Evolutionary conservation across 305 asterid species (phyloP).

Genomic region (Solanum hybrid): DNA sequence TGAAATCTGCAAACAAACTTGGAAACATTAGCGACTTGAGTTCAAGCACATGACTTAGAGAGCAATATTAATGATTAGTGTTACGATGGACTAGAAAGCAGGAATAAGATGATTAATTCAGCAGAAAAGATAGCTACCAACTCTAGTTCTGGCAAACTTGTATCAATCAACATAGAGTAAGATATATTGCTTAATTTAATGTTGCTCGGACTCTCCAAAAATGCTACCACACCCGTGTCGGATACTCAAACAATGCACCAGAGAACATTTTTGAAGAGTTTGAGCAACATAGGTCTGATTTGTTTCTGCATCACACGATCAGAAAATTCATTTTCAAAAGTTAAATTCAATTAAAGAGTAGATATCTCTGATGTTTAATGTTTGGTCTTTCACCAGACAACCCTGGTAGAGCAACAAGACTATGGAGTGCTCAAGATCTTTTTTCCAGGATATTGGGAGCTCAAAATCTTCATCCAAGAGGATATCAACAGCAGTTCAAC

Average conservation of each 20-base stretch:
- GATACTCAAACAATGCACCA: background rate
- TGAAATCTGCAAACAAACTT: background rate
- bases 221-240: background rate
- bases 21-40: background rate
- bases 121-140: background rate
- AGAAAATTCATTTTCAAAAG: background rate
- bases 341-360: background rate
- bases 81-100: background rate
- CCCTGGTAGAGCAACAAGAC: background rate
- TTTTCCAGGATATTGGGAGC: background rate
- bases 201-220: background rate
- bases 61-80: background rate
- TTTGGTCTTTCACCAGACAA: background rate
- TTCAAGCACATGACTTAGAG: background rate
- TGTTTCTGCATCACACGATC: background rate
- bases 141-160: background rate
- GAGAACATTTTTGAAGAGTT: background rate
- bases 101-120: background rate
- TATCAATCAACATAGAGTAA: background rate
- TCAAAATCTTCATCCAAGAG: background rate
- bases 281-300: background rate
- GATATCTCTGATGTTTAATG: background rate
- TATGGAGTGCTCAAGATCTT: background rate
- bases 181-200: background rate
- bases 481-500: background rate